Conservation (phyloP, 1,284 basidiomycete species). For the Sporisorium iseilematis-ciliati region DNA sequence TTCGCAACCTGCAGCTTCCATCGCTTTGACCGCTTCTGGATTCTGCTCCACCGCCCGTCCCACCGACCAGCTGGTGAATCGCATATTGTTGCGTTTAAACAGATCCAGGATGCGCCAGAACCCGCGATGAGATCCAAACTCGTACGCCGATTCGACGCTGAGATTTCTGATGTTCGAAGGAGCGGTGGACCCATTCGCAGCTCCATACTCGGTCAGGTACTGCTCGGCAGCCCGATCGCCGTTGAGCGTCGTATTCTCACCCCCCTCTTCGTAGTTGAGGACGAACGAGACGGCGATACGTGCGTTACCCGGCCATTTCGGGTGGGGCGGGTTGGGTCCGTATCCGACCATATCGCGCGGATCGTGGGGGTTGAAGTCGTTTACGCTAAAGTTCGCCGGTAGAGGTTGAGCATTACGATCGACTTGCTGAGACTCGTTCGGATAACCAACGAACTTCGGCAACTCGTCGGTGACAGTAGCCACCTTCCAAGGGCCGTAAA, state of each 20-base stretch:
- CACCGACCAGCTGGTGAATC: slow-evolving; percentile 69
- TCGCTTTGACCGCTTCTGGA: slow-evolving; percentile 64
- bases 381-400: slow-evolving; percentile 21
- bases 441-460: slow-evolving; percentile 43
- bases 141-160: slow-evolving; percentile 69
- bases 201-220: slow-evolving; percentile 69
- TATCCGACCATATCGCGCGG: slow-evolving; percentile 68
- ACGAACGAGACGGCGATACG: slow-evolving; percentile 70
- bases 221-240: slow-evolving; percentile 65
- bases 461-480: slow-evolving; percentile 34
- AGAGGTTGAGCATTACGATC: slow-evolving; percentile 35
- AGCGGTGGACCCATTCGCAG: slow-evolving; percentile 45
- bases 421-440: slow-evolving; percentile 40
- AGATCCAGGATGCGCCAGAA: slow-evolving; percentile 70
- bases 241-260: slow-evolving; percentile 68
- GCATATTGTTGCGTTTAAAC: slow-evolving; percentile 65
- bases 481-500: slow-evolving; percentile 47
- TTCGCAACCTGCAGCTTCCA: slow-evolving; percentile 69
- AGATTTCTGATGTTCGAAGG: slow-evolving; percentile 63
- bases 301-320: slow-evolving; percentile 70
- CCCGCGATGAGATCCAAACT: slow-evolving; percentile 70
- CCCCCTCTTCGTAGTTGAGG: slow-evolving; percentile 71
- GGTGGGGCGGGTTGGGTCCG: slow-evolving; percentile 67
- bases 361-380: slow-evolving; percentile 49
- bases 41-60: slow-evolving; percentile 70